A percentile compares a stretch with the other conserved stretches of the same genome.
Conservation (phyloP, 2,329 filamentous ascomycete species). For the Tolypocladium pustulatum region DNA sequence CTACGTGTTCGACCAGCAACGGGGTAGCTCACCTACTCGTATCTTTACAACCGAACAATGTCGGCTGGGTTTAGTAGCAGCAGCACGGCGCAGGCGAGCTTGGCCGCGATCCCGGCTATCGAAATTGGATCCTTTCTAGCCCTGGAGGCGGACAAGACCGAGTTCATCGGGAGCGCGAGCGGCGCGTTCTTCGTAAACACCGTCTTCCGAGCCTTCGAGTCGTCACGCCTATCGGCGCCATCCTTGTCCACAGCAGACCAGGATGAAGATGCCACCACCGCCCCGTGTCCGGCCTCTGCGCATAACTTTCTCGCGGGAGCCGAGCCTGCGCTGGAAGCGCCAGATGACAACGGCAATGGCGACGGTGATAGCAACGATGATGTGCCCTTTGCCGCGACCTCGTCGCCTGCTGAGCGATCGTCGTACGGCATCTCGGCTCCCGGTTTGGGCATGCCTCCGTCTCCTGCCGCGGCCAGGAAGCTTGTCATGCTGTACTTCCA, state of each 20-base stretch:
- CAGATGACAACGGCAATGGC: not conserved
- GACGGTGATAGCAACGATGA: not conserved
- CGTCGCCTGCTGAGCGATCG: not conserved
- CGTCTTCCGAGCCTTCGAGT: slow-evolving; percentile 38
- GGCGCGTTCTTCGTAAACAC: slow-evolving; percentile 45
- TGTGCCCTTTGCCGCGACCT: not conserved
- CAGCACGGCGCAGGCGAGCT: not conserved
- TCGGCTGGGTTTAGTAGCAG: not conserved
- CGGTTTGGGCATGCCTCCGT: not conserved
- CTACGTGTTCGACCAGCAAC: no score
- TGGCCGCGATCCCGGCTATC: not conserved
- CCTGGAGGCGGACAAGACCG: slow-evolving; percentile 17
- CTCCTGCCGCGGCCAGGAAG: slow-evolving; percentile 21
- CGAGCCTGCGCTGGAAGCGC: not conserved
- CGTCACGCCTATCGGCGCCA: slow-evolving; percentile 11
- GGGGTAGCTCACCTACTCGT: no score
- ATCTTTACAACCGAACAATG: not conserved
- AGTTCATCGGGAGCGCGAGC: slow-evolving; percentile 40
- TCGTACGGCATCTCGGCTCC: not conserved
- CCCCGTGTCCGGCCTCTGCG: not conserved
- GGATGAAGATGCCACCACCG: not conserved
- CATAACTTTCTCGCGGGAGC: not conserved
- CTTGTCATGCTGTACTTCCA: slow-evolving; percentile 38
- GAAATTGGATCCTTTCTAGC: not conserved
- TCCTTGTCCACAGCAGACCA: not conserved